Evolutionary conservation across 345 rosid genomes (phyloP), one percentile per base, ranked within the genome.

Genomic region (Lenwebbia sp.): DNA sequence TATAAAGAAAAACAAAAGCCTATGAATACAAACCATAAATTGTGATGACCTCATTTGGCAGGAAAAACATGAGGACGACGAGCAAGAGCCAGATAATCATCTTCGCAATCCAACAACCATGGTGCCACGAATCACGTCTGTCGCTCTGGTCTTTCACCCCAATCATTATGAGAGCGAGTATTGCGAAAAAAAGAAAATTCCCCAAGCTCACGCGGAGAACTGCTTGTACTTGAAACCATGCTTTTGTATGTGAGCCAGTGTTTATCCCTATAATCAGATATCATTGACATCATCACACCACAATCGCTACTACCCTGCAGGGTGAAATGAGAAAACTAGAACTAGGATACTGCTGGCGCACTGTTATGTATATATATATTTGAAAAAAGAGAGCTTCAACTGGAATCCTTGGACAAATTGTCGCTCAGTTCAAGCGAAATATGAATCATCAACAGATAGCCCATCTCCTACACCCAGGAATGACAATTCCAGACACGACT

Each of bases 171-270:
- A 96, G 91, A 56, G 98, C 94, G 62, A 94, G 89, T 74, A 92
- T 74, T 2, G 87, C 93, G 81, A 97, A 97, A 90, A 97, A 97
- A 83, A 96, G 87, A 88, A 93, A 97, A 87, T 94, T 95, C 62
- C 99, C 99, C 86, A 97, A 87, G 94, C 99, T 93, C 87, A 97
- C 99, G 30, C 99, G 98, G 87, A 97, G 98, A 57, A 97, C 99
- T 0, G 99, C 98, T 89, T 97, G 96, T 82, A 90, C 88, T 88
- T 97, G 98, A 91, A 83, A 96, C 98, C 98, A 97, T 88, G 94
- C 98, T 89, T 93, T 93, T 4, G 96, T 85, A 62, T 88, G 92
- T 22, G 95, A 54, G 33, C 98, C 92, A 44, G 92, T 91, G 86
- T 92, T 94, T 83, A 97, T 97, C 99, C 99, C 99, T 97, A 87